Base-by-base conservation (phyloP, 2,329 filamentous ascomycete species). In the Lecanosticta acicola region DNA sequence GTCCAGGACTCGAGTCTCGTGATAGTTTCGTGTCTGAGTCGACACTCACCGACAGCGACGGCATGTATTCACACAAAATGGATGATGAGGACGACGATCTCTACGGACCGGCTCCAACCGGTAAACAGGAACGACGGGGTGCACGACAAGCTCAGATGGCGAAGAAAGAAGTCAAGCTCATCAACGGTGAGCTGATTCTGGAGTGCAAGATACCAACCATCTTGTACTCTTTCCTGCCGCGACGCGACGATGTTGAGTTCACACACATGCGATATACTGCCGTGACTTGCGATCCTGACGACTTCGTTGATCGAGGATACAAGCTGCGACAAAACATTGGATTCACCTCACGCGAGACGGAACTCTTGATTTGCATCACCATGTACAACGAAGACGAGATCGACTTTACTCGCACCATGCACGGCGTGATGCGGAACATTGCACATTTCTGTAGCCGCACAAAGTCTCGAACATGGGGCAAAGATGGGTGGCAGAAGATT, bases 321-420 rank as follows among this genome's bases (percentile, higher is more conserved):
- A 93, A 94, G 63, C 72, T 98, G 60, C 85, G 93, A 43, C 93
- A 97, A 68, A 87, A 87, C 62, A 88, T 96, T 50, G 89, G 89
- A 37, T 78, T 74, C 46, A 94, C 87, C 1, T 74, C 83, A 20
- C 81, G 93, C 52, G 90, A 97, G 67, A 97, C 91, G 0, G 93
- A 98, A 68, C 73, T 98, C 5, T 93, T 97, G 66, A 94, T 98
- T 59, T 95, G 90, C 65, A 76, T 98, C 51, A 98, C 93, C 59
- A 97, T 97, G 93, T 97, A 96, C 73, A 98, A 98, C 68, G 93
- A 98, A 69, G 87, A 96, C 68, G 93, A 97, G 64, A 87, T 95
- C 59, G 81, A 89, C 63, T 98, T 98, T 60, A 96, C 93, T 4
- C 81, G 93, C 38, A 98, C 93, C 1, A 97, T 98, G 91, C 88